Evolutionary conservation across 768 basidiomycete genomes (phyloP), one percentile per base, ranked within the genome.

Genomic region (Podaxis rugospora): DNA sequence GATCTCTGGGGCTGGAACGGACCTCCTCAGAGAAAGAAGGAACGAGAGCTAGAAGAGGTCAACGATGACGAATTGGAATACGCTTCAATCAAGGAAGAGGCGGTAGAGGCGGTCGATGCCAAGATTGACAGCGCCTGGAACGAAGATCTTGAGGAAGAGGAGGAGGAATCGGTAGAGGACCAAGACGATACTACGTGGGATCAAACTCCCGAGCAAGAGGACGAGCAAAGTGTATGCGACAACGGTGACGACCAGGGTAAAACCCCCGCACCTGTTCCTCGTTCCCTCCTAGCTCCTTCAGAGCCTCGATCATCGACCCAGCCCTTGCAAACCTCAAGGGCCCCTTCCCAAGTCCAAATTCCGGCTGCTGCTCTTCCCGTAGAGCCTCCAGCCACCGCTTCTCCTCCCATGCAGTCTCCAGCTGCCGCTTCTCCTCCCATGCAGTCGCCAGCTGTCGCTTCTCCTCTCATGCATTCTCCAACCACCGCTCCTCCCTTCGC

Each of bases 1-100:
- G 56, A 59, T 59, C 42, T 21, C 18, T 59, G 57, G 57, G 49
- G 57, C 7, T 51, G 57, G 57, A 39, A 59, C 27, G 57, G 49
- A 28, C 14, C 49, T 51, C 50, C 57, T 16, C 44, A 23, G 23
- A 25, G 16, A 7, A 16, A 32, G 32, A 32, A 32, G 11, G 13
- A 59, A 9, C n/a, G 14, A 11, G 47, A 57, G 36, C 35, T 10
- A 10, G 46, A 21, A 35, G 25, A 39, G 35, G 25, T 27, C n/a
- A 37, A n/a, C 13, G 39, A 55, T 16, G 39, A 27, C 16, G 54
- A 27, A 14, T 11, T 40, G 23, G 39, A 27, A 23, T 49, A 50
- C 21, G 37, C 57, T 25, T 59, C 50, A 10, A 16, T 11, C 13
- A 32, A 37, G 10, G 37, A n/a, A 9, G 57, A 28, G 1, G 25